Base-by-base conservation (phyloP, 768 basidiomycete species). In the Boletales sp. region DNA sequence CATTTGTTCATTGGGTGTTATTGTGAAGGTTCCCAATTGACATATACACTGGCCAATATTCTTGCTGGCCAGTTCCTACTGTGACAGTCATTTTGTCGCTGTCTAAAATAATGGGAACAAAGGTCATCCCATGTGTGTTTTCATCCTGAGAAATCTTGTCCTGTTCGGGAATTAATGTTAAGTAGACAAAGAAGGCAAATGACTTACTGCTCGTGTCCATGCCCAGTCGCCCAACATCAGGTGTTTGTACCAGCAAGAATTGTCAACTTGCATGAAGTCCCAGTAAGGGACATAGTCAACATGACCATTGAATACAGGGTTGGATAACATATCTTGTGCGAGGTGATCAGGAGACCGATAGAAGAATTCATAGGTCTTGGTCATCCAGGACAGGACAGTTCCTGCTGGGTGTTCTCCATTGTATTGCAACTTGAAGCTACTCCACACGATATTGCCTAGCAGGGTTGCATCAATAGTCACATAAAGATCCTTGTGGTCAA, bases 401-500 rank as follows among this genome's bases (percentile, higher is more conserved):
- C 33, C 41, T 34, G 36, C 3, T 17, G 42, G 41, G 19, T 13
- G 13, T 43, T 44, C 47, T 0, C 60, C 61, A 0, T 38, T 49
- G 34, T 72, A 74, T 2, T 46, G 33, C 13, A 71, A 36, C 2
- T 54, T 49, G 51, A 76, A 70, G 2, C 54, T 59, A 3, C 64
- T 19, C 75, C 75, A 78, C 2, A 17, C 7, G n/a, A 36, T 15
- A 8, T 36, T n/a, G 8, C 38, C 38, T 21, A 39, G 38, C 15
- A 7, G 2, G 5, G 67, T 73, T 0, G 51, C 46, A 48, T 76
- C 72, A 40, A 77, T 75, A 17, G 45, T 38, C 5, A 8, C 8
- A 38, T 45, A 33, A 4, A 55, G n/a, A 0, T 55, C 34, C 17
- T 48, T 55, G 14, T 55, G 49, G 21, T 51, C 45, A 45, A 25